Base-by-base conservation (phyloP, 2,329 filamentous ascomycete species). In the Aspergillus ochraceoroseus region DNA sequence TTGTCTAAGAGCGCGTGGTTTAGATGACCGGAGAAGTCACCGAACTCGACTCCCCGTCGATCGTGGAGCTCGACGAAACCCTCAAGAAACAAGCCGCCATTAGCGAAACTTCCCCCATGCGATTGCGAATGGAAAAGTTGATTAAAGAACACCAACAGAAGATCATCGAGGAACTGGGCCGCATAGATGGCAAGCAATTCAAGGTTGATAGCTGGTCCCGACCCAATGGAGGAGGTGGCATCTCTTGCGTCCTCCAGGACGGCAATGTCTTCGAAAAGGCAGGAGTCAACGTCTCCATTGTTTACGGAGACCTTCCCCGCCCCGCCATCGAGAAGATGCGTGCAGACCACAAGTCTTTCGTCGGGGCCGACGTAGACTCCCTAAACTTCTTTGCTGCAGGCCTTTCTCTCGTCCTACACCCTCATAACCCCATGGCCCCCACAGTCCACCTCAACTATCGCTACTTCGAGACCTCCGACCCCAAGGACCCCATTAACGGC, bases 371-470 rank as follows among this genome's bases (percentile, higher is more conserved):
- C 49, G 80, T 92, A 26, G 84, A 95, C 34, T 85, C 82, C 29
- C 73, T 98, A 46, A 86, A 89, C 57, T 98, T 96, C 76, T 98
- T 96, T 64, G 92, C 90, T 13, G 85, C 90, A 1, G 92, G 92
- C 4, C 73, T 98, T 38, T 95, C 88, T 59, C 76, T 98, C 65
- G 90, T 98, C 17, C 73, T 96, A 37, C 92, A 98, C 65, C 92
- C 92, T 2, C 76, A 80, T 56, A 98, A 98, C 67, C 92, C 92
- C 32, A 94, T 95, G 83, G 90, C 90, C 5, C 92, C 92, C 0
- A 98, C 92, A 0, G 92, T 98, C 12, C 92, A 98, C 65, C 76
- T 98, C 54, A 98, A 98, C 73, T 96, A 96, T 73, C 82, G 92
- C 42, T 98, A 98, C 70, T 98, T 98, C 61, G 92, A 98, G 72